These are phyloP conservation scores for Calvatia gigantea DNA, from an alignment of 768 basidiomycete species.

Conservation along the genomic window DNA sequence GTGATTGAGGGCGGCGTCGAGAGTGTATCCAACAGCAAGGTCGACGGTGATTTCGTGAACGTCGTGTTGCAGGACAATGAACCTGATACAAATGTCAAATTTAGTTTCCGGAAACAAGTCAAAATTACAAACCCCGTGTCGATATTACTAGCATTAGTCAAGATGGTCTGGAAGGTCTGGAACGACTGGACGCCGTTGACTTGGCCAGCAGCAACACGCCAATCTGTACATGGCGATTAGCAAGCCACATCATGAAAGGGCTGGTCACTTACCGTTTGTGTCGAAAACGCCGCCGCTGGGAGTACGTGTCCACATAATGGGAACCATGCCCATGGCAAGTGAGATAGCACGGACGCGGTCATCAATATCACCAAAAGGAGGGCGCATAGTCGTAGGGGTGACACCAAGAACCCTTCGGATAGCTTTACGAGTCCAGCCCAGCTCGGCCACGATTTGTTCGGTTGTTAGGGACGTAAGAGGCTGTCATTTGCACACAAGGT, in stretches of 20 bases:
- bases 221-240: constrained; percentile 46
- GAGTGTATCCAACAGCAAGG: constrained; percentile 83
- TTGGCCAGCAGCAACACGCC: constrained; percentile 80
- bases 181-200: constrained; percentile 43
- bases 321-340: constrained; percentile 86
- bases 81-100: constrained; percentile 36
- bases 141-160: constrained; percentile 60
- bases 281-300: constrained; percentile 57
- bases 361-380: constrained; percentile 84
- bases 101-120: neutral
- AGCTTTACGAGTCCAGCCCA: constrained; percentile 87
- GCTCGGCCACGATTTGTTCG: constrained; percentile 85
- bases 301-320: constrained; percentile 85
- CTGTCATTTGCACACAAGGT: constrained; percentile 27
- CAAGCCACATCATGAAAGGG: neutral
- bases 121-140: constrained; percentile 48
- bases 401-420: constrained; percentile 77
- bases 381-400: constrained; percentile 75
- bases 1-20: constrained; percentile 69
- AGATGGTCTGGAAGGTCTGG: constrained; percentile 68
- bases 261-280: constrained; percentile 55
- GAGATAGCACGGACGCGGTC: constrained; percentile 91
- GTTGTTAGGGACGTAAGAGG: constrained; percentile 69
- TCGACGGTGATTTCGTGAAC: constrained; percentile 83
- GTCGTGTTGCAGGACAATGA: constrained; percentile 90